Evolutionary conservation across 768 basidiomycete species (phyloP).

Genomic region (Chalciporus piperatus): DNA sequence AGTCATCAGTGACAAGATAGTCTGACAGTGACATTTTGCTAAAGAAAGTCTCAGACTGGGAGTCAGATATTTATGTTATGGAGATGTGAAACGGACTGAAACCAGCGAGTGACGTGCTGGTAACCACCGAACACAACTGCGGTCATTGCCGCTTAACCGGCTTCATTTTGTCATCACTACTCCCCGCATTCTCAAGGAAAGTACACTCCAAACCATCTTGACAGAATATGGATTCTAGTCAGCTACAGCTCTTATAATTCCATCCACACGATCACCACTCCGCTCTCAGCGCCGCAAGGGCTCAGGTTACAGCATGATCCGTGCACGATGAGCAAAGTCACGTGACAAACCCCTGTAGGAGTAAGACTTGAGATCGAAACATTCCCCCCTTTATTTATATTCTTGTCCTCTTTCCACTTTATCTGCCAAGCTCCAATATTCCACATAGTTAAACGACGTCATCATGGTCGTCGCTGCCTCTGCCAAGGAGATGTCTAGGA

Average conservation of each 20-base stretch:
- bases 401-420: conserved; percentile 13
- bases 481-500: conserved; percentile 39
- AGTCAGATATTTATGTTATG: background rate
- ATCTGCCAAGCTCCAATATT: background rate
- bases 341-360: conserved; percentile 15
- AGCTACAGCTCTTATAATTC: no score
- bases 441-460: background rate
- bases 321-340: conserved; percentile 28
- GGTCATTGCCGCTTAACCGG: conserved; percentile 5
- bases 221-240: no score
- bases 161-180: no score
- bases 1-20: conserved; percentile 72
- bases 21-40: conserved; percentile 43
- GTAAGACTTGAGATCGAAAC: no score
- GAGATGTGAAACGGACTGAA: background rate
- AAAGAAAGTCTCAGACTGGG: background rate
- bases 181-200: no score
- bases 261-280: no score
- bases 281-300: no score
- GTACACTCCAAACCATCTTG: no score
- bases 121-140: no score
- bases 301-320: conserved; percentile 20
- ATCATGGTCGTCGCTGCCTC: conserved; percentile 22
- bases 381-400: background rate
- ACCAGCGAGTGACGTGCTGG: no score